These are phyloP conservation scores for Adansonia grandidieri DNA, from an alignment of 441 rosid species.

Conservation along the genomic window DNA sequence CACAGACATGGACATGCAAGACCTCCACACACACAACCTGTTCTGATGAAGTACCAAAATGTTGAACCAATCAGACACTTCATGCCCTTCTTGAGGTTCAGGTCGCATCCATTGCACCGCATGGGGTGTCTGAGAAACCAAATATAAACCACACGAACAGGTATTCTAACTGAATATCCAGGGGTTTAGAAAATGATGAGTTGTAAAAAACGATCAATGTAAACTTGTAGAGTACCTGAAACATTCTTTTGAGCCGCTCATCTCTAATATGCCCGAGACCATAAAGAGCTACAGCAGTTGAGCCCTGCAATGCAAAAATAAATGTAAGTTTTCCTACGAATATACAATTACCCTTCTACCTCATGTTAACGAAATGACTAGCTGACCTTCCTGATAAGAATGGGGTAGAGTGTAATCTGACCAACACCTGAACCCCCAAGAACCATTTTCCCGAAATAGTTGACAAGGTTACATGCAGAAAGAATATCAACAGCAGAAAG, in stretches of 20 bases:
- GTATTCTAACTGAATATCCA: conserved; percentile 15
- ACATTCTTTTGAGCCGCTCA: conserved; percentile 98
- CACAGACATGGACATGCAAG: background rate
- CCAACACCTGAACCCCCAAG: conserved; percentile 99
- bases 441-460: conserved; percentile 97
- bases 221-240: conserved; percentile 60
- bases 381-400: conserved; percentile 85
- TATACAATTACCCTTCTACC: conserved; percentile 19
- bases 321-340: conserved; percentile 25
- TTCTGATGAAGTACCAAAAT: conserved; percentile 98
- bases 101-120: conserved; percentile 99
- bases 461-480: conserved; percentile 95
- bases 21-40: conserved; percentile 51
- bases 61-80: conserved; percentile 93
- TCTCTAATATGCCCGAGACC: conserved; percentile 98
- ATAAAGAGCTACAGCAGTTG: conserved; percentile 92
- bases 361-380: conserved; percentile 19
- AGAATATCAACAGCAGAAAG: conserved; percentile 96
- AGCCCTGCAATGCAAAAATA: conserved; percentile 57
- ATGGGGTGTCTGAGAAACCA: conserved; percentile 77
- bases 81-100: conserved; percentile 85
- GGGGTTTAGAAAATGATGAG: conserved; percentile 27
- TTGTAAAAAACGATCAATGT: conserved; percentile 23
- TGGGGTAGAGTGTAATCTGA: conserved; percentile 85
- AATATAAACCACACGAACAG: conserved; percentile 18